These are phyloP conservation scores for Ogataea pini DNA, from an alignment of 805 yeast species.

Conservation along the genomic window DNA sequence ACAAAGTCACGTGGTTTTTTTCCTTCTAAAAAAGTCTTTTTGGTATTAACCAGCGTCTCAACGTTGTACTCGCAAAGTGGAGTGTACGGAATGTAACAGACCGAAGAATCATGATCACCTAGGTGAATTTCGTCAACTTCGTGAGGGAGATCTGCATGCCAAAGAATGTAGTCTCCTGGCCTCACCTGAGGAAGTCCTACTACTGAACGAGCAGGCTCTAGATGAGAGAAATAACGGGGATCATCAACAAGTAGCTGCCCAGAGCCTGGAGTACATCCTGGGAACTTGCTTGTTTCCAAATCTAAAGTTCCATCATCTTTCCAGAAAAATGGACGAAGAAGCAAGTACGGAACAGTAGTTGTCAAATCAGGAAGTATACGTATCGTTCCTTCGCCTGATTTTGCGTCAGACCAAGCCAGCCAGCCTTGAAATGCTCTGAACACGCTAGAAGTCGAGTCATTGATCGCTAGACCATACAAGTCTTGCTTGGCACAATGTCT, in stretches of 20 bases:
- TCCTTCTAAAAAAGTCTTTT: slow-evolving; percentile 9
- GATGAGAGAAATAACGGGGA: slow-evolving; percentile 35
- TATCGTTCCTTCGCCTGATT: slow-evolving; percentile 42
- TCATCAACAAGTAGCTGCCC: slow-evolving; percentile 36
- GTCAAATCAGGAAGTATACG: slow-evolving; percentile 39
- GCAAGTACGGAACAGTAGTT: slow-evolving; percentile 39
- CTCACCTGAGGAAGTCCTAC: slow-evolving; percentile 39
- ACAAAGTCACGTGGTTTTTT: slow-evolving; percentile 13
- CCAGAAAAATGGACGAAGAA: slow-evolving; percentile 42
- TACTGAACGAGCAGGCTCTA: slow-evolving; percentile 34
- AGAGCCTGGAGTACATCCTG: slow-evolving; percentile 41
- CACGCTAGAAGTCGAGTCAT: slow-evolving; percentile 9
- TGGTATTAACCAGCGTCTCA: slow-evolving; percentile 9
- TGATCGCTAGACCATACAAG: slow-evolving; percentile 28
- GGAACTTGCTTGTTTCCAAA: slow-evolving; percentile 34
- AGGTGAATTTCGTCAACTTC: slow-evolving; percentile 41
- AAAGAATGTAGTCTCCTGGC: slow-evolving; percentile 44
- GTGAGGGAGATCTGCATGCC: slow-evolving; percentile 46
- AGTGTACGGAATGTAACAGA: slow-evolving; percentile 39
- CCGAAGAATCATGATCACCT: slow-evolving; percentile 40
- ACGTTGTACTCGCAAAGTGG: slow-evolving; percentile 32
- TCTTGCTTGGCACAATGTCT: slow-evolving; percentile 38
- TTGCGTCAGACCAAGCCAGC: slow-evolving; percentile 40
- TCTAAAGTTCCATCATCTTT: slow-evolving; percentile 33
- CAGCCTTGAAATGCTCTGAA: slow-evolving; percentile 49